Evolutionary conservation across 768 basidiomycete genomes (phyloP), one percentile per base, ranked within the genome.

Genomic region (Chlorophyllum brunneum): DNA sequence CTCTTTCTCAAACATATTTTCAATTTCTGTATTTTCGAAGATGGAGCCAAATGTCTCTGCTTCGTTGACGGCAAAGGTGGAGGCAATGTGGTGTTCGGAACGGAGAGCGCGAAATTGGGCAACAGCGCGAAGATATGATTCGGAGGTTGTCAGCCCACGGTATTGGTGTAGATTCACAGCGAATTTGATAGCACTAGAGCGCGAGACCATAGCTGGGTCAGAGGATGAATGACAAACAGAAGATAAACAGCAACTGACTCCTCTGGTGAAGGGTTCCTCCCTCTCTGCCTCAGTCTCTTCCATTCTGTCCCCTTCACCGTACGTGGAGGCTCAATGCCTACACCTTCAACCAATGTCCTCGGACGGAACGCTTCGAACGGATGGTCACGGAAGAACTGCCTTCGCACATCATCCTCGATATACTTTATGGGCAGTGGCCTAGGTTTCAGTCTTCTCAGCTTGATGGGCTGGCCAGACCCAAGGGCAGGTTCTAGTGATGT

Each of bases 301-400:
- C 97, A 99, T 18, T 72, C 69, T 42, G 62, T 58, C 0, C 87
- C 92, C 29, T 63, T 67, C 2, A 88, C 62, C 13, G 77, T 75
- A 60, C 86, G 81, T 37, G 78, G 72, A 16, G 75, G 70, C 61
- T 79, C 75, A 44, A 90, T 73, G 15, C 65, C 66, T 16, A 73
- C 81, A 13, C 75, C 76, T 69, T 99, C 97, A 0, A 90, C 81
- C 46, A 99, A 65, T 9, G 80, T 83, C 7, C 76, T 74, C 1
- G 92, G 83, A 37, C 95, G 77, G 68, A 95, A 89, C 1, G 92
- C 87, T 70, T 99, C 95, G 63, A 97, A 97, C 5, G 97, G 94
- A 65, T 97, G 95, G 72, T 99, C 97, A 36, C 76, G 75, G 74
- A 95, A 98, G 76, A 99, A 98, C 65, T 91, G 90, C 49, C 82